phyloP scores from a whole-genome alignment of 306 rosid species.

The Medicago lupulina region DNA sequence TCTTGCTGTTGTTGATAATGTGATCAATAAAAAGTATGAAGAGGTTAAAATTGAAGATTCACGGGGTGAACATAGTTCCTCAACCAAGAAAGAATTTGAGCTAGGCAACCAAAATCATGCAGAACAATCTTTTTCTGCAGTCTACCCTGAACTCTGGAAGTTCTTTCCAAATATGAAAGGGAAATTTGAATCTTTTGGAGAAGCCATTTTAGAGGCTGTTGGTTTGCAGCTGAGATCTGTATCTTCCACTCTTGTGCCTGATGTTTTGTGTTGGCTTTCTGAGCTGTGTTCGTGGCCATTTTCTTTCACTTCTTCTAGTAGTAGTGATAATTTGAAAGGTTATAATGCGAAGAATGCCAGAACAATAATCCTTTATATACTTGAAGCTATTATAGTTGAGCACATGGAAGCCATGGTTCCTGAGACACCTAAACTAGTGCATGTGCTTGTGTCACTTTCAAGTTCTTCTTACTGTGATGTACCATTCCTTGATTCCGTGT shows the following conservation, averaged over 20 bases:
- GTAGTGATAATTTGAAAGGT: constrained; percentile 63
- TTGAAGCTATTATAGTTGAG: constrained; percentile 81
- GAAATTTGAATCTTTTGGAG: constrained; percentile 81
- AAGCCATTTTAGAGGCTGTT: constrained; percentile 86
- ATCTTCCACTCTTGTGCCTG: constrained; percentile 76
- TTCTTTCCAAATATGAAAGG: constrained; percentile 86
- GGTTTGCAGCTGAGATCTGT: constrained; percentile 87
- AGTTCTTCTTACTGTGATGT: constrained; percentile 84
- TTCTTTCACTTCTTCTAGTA: constrained; percentile 51
- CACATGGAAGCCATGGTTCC: constrained; percentile 95
- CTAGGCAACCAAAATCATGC: constrained; percentile 44
- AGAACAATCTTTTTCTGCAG: constrained; percentile 67
- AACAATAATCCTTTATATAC: constrained; percentile 75
- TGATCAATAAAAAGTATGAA: constrained; percentile 55
- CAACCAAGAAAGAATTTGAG: constrained; percentile 52
- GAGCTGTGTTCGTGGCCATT: constrained; percentile 86
- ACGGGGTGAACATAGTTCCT: constrained; percentile 41
- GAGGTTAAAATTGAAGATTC: constrained; percentile 55
- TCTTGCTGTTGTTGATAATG: constrained; percentile 79
- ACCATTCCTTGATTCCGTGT: constrained; percentile 78
- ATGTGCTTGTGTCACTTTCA: constrained; percentile 82
- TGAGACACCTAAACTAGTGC: constrained; percentile 85
- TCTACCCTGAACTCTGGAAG: constrained; percentile 77
- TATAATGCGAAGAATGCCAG: constrained; percentile 87
- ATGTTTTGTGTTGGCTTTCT: constrained; percentile 88